Base-by-base conservation (phyloP, 805 yeast genomes). In the Candida andamanensis region DNA sequence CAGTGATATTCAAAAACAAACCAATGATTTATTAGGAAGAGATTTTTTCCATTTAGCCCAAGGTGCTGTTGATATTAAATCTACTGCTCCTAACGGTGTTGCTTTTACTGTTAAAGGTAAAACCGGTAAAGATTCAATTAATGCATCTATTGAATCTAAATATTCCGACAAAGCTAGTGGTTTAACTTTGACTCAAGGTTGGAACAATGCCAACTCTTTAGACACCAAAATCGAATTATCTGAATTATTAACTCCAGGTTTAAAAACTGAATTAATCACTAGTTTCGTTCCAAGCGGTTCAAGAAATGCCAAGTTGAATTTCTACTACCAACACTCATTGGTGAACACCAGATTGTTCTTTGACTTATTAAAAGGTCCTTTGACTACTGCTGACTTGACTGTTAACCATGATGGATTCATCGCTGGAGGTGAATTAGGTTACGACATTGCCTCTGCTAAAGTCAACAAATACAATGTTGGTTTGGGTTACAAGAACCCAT, bases 391-490 rank as follows among this genome's bases (percentile, higher is more conserved):
- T 68, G 96, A 92, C 67, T 75, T 86, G 59, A 80, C 95, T 45
- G 77, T 89, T 54, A 95, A 95, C 56, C 95, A 85, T 70, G 95
- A 87, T 53, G 96, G 96, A 52, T 81, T 87, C 76, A 79, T 94
- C 49, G 90, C 90, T 51, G 98, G 98, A 69, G 95, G 89, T 49
- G 95, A 92, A 72, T 78, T 90, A 59, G 92, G 95, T 53, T 92
- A 92, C 75, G 97, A 92, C 71, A 85, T 92, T 58, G 74, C 85
- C 51, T 75, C 84, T 49, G 97, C 96, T 57, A 76, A 85, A 65
- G 80, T 92, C 60, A 84, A 95, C 67, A 85, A 85, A 67, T 87
- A 87, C 78, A 80, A 96, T 40, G 82, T 89, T 42, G 95, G 94
- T 52, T 72, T 85, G 52, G 97, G 97, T 58, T 92, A 86, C 83